Conservation (phyloP, 2,329 filamentous ascomycete species). For the Stagonosporopsis cucurbitacearum region DNA sequence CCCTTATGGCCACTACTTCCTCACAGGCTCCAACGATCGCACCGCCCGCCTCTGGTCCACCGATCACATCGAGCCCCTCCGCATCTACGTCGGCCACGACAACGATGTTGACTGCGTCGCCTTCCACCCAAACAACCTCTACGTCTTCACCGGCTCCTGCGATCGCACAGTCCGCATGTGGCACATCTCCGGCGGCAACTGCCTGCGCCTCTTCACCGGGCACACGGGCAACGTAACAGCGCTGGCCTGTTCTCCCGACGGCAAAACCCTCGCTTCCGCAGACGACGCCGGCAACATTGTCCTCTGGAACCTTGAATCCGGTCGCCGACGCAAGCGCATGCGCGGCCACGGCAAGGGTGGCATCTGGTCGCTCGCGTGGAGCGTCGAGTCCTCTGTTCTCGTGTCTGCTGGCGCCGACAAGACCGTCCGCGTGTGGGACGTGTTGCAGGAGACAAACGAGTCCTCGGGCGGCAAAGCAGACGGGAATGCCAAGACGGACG, state of each 20-base stretch:
- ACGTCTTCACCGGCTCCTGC: slow-evolving; percentile 90
- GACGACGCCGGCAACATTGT: slow-evolving; percentile 89
- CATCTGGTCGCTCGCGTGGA: slow-evolving; percentile 92
- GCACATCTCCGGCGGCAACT: slow-evolving; percentile 85
- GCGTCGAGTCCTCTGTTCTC: slow-evolving; percentile 87
- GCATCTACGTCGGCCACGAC: slow-evolving; percentile 90
- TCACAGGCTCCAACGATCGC: slow-evolving; percentile 85
- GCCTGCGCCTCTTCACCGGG: slow-evolving; percentile 89
- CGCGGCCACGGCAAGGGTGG: slow-evolving; percentile 92
- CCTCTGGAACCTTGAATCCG: slow-evolving; percentile 92
- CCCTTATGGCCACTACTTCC: slow-evolving; percentile 94
- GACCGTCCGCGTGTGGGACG: slow-evolving; percentile 94
- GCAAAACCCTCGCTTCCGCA: slow-evolving; percentile 87
- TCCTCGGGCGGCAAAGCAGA: slow-evolving; percentile 58
- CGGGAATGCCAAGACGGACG: slow-evolving; percentile 59
- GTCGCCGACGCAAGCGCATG: slow-evolving; percentile 86
- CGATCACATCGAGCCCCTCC: slow-evolving; percentile 86
- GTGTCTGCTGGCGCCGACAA: slow-evolving; percentile 91
- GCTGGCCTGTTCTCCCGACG: slow-evolving; percentile 83
- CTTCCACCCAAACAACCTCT: slow-evolving; percentile 94
- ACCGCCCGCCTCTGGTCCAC: slow-evolving; percentile 91
- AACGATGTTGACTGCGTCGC: slow-evolving; percentile 88
- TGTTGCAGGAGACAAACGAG: slow-evolving; percentile 70
- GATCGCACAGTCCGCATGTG: slow-evolving; percentile 98
- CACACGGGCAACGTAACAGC: slow-evolving; percentile 88